A percentile compares a stretch with the other conserved stretches of the same genome.
Evolutionary conservation across 179 eudicot species (phyloP).

Genomic region (Carnegiea gigantea): DNA sequence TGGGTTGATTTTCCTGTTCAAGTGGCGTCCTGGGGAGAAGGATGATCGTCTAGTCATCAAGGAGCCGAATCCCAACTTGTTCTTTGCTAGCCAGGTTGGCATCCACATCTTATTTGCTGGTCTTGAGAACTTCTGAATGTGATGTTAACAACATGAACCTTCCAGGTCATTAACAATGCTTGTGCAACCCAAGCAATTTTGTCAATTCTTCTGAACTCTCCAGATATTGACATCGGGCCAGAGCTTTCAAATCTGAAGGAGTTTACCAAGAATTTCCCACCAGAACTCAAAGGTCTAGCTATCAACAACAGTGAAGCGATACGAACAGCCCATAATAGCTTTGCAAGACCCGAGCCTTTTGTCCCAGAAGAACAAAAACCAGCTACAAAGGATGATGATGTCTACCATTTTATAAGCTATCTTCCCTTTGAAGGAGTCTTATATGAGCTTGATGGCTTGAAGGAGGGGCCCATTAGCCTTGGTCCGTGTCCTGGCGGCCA

Average conservation of each 20-base stretch:
- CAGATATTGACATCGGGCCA: conserved; percentile 86
- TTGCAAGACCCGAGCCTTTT: conserved; percentile 96
- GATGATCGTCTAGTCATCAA: conserved; percentile 77
- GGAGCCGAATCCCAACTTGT: conserved; percentile 92
- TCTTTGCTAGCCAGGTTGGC: conserved; percentile 93
- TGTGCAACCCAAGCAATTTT: conserved; percentile 99
- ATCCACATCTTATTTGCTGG: background rate
- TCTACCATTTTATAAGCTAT: conserved; percentile 95
- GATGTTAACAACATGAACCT: background rate
- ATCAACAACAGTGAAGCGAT: conserved; percentile 98
- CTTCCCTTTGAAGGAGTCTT: conserved; percentile 84
- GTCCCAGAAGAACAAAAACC: conserved; percentile 86
- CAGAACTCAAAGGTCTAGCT: conserved; percentile 94
- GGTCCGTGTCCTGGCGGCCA: conserved; percentile 86
- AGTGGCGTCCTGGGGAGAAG: conserved; percentile 96
- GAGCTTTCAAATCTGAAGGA: conserved; percentile 80
- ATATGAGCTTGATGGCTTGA: conserved; percentile 93
- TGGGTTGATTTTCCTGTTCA: conserved; percentile 91
- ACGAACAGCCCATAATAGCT: conserved; percentile 90
- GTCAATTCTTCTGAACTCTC: conserved; percentile 88
- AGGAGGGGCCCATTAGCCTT: conserved; percentile 91
- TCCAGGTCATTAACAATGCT: conserved; percentile 93
- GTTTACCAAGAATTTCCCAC: conserved; percentile 86
- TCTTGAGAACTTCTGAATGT: background rate
- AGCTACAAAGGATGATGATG: conserved; percentile 92